Evolutionary conservation across 495 filamentous ascomycete species (phyloP).

Genomic region (Xylaria bambusicola): DNA sequence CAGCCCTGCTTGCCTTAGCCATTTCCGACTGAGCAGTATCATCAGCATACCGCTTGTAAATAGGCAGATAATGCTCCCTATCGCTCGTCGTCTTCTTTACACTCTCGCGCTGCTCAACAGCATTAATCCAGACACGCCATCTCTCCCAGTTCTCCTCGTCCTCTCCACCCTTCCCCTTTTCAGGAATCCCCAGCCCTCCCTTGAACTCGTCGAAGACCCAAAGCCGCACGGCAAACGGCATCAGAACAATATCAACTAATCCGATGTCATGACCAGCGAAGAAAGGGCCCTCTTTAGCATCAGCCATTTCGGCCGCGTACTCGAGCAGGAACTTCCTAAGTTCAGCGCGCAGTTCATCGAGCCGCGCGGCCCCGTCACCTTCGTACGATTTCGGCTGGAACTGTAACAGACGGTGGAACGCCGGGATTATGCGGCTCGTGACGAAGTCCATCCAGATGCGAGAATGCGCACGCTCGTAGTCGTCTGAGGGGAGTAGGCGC

Average conservation of each 20-base stretch:
- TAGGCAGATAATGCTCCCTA: slow-evolving; percentile 55
- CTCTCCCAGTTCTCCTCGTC: slow-evolving; percentile 55
- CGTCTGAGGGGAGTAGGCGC: slow-evolving; percentile 45
- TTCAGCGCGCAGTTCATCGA: slow-evolving; percentile 33
- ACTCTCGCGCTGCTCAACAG: slow-evolving; percentile 51
- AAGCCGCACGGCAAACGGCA: slow-evolving; percentile 58
- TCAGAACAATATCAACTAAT: slow-evolving; percentile 57
- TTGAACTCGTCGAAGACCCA: slow-evolving; percentile 69
- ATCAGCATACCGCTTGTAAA: slow-evolving; percentile 65
- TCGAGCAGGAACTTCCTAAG: slow-evolving; percentile 42
- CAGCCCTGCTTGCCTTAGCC: slow-evolving; percentile 61
- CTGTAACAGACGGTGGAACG: slow-evolving; percentile 61
- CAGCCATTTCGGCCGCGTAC: slow-evolving; percentile 54
- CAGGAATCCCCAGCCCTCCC: slow-evolving; percentile 54
- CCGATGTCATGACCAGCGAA: slow-evolving; percentile 54
- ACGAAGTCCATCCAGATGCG: slow-evolving; percentile 66
- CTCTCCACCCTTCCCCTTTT: slow-evolving; percentile 39
- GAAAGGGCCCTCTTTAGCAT: slow-evolving; percentile 51
- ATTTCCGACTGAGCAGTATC: slow-evolving; percentile 61
- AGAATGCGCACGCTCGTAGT: slow-evolving; percentile 53
- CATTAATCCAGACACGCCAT: slow-evolving; percentile 58
- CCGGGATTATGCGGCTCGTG: slow-evolving; percentile 58
- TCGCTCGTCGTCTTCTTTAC: slow-evolving; percentile 58
- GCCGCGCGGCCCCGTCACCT: slow-evolving; percentile 48
- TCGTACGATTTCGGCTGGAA: slow-evolving; percentile 44